These are phyloP conservation scores for Russula dissimulans DNA, from an alignment of 768 basidiomycete genomes.

Conservation along the genomic window DNA sequence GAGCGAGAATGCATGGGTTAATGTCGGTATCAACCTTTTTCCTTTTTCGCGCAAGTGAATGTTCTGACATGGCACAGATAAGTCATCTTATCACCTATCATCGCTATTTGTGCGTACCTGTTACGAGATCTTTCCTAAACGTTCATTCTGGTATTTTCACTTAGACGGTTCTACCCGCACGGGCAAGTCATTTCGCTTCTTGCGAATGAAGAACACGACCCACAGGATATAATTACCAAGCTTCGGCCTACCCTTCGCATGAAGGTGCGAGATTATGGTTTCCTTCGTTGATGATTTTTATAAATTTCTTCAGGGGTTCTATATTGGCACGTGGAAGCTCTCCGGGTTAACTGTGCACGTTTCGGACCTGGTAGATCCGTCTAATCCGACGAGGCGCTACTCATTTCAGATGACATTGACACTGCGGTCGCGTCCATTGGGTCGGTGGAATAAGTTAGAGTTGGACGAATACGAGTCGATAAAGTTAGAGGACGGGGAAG, in stretches of 20 bases:
- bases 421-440: slow-evolving; percentile 69
- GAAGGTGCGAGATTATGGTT: slow-evolving; percentile 41
- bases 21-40: slow-evolving; percentile 41
- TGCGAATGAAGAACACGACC: slow-evolving; percentile 66
- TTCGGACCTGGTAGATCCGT: slow-evolving; percentile 52
- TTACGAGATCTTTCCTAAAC: background rate
- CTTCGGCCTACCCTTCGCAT: slow-evolving; percentile 69
- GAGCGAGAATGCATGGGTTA: slow-evolving; percentile 82
- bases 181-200: slow-evolving; percentile 82
- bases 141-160: background rate
- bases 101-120: slow-evolving; percentile 65
- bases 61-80: slow-evolving; percentile 36
- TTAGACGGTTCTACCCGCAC: slow-evolving; percentile 78
- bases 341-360: slow-evolving; percentile 50
- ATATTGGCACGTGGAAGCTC: slow-evolving; percentile 66
- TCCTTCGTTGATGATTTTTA: background rate
- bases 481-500: slow-evolving; percentile 66
- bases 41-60: background rate
- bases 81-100: slow-evolving; percentile 88
- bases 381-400: slow-evolving; percentile 37
- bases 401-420: slow-evolving; percentile 65
- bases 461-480: slow-evolving; percentile 67
- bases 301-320: slow-evolving; percentile 46
- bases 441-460: slow-evolving; percentile 77
- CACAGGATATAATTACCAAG: slow-evolving; percentile 62